Evolutionary conservation across 202 grass and related monocot species (phyloP).

Genomic region (Carex arenaria): DNA sequence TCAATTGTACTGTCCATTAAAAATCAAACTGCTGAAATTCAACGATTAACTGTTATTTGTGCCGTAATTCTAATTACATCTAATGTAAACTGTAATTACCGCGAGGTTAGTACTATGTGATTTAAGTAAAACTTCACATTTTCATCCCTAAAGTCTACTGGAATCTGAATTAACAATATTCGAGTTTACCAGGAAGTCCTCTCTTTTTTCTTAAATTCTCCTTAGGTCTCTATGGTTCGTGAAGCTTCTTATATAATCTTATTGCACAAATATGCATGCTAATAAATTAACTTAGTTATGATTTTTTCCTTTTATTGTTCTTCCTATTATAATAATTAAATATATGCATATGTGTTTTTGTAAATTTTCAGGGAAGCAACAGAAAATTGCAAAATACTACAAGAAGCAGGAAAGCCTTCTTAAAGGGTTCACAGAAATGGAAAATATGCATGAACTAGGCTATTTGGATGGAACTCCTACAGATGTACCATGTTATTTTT

Average conservation of each 20-base stretch:
- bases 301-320: not conserved
- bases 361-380: slow-evolving; percentile 52
- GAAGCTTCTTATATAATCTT: not conserved
- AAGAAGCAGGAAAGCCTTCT: slow-evolving; percentile 76
- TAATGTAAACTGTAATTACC: not conserved
- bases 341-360: not conserved
- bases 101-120: too few species aligned
- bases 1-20: not conserved
- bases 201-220: not conserved
- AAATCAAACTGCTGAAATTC: not conserved
- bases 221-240: not conserved
- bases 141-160: not conserved
- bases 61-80: not conserved
- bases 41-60: not conserved
- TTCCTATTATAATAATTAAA: not conserved
- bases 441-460: slow-evolving; percentile 62
- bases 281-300: not conserved
- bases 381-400: slow-evolving; percentile 88
- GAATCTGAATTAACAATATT: not conserved
- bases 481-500: slow-evolving; percentile 33
- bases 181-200: not conserved
- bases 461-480: slow-evolving; percentile 40
- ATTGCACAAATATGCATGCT: not conserved
- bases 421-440: slow-evolving; percentile 81
- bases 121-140: not conserved